A percentile compares a stretch with the other conserved stretches of the same genome.
Evolutionary conservation across 495 filamentous ascomycete genomes (phyloP).

Genomic region (Tuber brumale): DNA sequence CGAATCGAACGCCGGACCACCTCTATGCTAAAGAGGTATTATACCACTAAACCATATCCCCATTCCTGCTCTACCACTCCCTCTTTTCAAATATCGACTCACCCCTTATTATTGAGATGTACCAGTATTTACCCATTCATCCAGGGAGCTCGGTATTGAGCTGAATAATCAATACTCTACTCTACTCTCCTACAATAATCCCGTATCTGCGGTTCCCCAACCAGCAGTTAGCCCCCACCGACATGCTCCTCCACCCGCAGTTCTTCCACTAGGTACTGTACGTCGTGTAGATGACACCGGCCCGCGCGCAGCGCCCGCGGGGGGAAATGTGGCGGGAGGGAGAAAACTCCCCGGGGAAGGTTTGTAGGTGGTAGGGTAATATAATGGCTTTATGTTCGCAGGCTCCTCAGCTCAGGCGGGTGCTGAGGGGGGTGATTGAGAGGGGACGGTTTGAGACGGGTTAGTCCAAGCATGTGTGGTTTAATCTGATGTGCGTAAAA

Average conservation of each 20-base stretch:
- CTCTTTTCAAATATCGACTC: neutral
- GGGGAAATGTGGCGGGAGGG: neutral
- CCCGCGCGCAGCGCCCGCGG: neutral
- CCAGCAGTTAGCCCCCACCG: neutral
- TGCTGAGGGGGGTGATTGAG: neutral
- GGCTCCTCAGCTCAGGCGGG: neutral
- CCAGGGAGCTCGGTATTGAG: neutral
- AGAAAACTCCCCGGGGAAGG: neutral
- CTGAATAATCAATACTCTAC: neutral
- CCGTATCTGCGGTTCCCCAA: neutral
- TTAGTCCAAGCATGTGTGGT: neutral
- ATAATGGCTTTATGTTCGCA: neutral
- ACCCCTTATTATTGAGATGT: neutral
- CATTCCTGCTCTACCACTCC: neutral
- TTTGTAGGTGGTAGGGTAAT: neutral
- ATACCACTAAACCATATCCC: slow-evolving; percentile 44
- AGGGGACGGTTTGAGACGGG: neutral
- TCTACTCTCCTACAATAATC: neutral
- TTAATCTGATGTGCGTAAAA: no score
- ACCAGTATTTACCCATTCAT: no score
- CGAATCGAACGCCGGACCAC: slow-evolving; percentile 46
- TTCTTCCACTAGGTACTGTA: neutral
- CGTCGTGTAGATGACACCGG: no score
- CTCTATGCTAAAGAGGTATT: slow-evolving; percentile 46
- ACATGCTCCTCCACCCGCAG: neutral